A percentile compares a stretch with the other conserved stretches of the same genome.
These are phyloP conservation scores for Blastobotrys malaysiensis DNA, from an alignment of 1,139 yeast species.

Conservation along the genomic window DNA sequence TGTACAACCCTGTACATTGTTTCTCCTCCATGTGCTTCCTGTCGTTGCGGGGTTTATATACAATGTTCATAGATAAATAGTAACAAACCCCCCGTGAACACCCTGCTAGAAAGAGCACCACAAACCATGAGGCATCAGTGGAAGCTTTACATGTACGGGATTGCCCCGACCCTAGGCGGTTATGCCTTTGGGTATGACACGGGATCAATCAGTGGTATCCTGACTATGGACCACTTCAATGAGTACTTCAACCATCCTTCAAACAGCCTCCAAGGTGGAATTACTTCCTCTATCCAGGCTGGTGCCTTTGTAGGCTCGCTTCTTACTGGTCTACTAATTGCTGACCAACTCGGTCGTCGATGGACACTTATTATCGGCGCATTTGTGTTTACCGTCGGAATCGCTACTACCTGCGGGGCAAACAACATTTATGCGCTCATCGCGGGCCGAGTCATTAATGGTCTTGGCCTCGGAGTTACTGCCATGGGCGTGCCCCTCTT, in stretches of 20 bases:
- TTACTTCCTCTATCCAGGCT: slow-evolving; percentile 19
- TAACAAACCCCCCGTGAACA: background rate
- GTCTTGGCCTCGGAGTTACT: slow-evolving; percentile 53
- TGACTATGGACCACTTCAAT: slow-evolving; percentile 17
- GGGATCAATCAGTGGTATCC: slow-evolving; percentile 17
- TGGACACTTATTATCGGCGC: slow-evolving; percentile 16
- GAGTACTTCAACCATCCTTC: slow-evolving; percentile 16
- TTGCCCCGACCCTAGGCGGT: slow-evolving; percentile 13
- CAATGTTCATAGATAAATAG: background rate
- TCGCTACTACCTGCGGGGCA: slow-evolving; percentile 16
- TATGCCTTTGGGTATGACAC: slow-evolving; percentile 19
- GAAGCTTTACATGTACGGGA: slow-evolving; percentile 8
- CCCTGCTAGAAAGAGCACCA: background rate
- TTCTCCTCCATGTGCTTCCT: background rate
- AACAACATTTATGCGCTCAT: slow-evolving; percentile 17
- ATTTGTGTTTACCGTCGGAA: slow-evolving; percentile 14
- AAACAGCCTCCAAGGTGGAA: slow-evolving; percentile 18
- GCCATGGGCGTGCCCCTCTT: slow-evolving; percentile 52
- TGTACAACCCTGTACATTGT: background rate
- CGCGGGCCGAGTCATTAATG: slow-evolving; percentile 37
- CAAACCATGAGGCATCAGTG: slow-evolving; percentile 3
- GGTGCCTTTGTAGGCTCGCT: slow-evolving; percentile 20
- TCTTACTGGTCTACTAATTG: slow-evolving; percentile 14
- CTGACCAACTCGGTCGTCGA: slow-evolving; percentile 16
- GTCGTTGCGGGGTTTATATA: background rate